Percentiles rank a stretch among this genome's conserved stretches.
Evolutionary conservation across 2,329 filamentous ascomycete genomes (phyloP).

Genomic region (Alternaria postmessia): DNA sequence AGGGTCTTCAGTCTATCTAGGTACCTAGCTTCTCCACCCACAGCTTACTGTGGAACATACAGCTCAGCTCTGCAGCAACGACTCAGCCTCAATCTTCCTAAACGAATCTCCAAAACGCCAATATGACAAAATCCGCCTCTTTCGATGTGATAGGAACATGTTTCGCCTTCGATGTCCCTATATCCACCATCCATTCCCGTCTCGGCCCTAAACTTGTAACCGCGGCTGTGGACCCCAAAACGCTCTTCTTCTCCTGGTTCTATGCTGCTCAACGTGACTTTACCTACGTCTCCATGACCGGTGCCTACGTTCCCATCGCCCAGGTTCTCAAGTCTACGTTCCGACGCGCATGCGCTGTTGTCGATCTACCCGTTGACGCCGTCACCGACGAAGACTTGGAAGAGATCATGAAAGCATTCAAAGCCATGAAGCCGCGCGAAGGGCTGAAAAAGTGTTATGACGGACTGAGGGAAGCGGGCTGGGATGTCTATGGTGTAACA

Average conservation of each 20-base stretch:
- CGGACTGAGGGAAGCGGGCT: constrained; percentile 25
- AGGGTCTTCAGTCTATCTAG: constrained; percentile 3
- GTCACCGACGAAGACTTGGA: constrained; percentile 30
- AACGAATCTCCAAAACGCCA: neutral
- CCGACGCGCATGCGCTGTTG: constrained; percentile 28
- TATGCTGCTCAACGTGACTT: constrained; percentile 40
- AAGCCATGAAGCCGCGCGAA: constrained; percentile 28
- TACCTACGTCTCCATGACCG: constrained; percentile 30
- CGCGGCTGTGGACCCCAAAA: constrained; percentile 26
- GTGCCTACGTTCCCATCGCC: constrained; percentile 33
- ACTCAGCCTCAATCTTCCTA: neutral
- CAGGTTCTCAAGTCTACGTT: constrained; percentile 30
- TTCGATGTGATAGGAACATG: constrained; percentile 41
- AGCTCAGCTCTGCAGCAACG: neutral
- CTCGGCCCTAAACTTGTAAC: constrained; percentile 25
- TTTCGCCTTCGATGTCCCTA: constrained; percentile 30
- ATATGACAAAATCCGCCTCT: constrained; percentile 30
- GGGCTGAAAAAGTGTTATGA: constrained; percentile 34
- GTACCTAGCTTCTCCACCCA: neutral
- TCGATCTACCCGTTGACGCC: constrained; percentile 26
- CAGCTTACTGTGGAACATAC: neutral
- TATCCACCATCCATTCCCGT: constrained; percentile 25
- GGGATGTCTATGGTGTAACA: constrained; percentile 36
- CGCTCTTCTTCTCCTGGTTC: constrained; percentile 40
- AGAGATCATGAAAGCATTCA: constrained; percentile 33